A percentile compares a stretch with the other conserved stretches of the same genome.
These are phyloP conservation scores for Gnaphalium uliginosum DNA, from an alignment of 129 eudicot genomes.

Conservation along the genomic window DNA sequence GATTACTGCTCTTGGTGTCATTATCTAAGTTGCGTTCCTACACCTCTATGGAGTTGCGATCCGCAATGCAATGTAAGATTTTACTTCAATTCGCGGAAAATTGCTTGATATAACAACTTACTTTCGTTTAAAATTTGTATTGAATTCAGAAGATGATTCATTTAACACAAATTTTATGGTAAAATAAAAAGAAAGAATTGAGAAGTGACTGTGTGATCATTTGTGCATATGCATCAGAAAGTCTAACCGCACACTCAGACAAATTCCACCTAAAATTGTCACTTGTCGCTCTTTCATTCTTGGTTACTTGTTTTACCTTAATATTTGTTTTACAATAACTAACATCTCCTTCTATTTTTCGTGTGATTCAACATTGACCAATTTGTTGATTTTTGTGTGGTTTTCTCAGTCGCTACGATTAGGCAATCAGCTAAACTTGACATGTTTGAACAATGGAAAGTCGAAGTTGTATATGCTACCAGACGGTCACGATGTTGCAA, in stretches of 20 bases:
- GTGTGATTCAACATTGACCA: neutral
- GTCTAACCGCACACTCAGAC: too few relatives aligned
- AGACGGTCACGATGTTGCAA: conserved; percentile 7
- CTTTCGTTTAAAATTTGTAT: neutral
- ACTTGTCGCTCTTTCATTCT: too few relatives aligned
- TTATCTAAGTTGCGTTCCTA: conserved; percentile 72
- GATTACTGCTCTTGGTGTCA: conserved; percentile 78
- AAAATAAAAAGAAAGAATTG: too few relatives aligned
- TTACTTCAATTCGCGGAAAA: neutral
- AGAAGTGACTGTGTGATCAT: too few relatives aligned
- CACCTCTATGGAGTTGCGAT: conserved; percentile 65
- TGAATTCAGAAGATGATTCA: too few relatives aligned
- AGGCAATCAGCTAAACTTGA: conserved; percentile 31
- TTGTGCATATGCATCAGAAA: too few relatives aligned
- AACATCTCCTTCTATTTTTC: too few relatives aligned
- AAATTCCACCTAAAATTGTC: too few relatives aligned
- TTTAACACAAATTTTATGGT: too few relatives aligned
- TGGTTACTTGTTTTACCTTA: too few relatives aligned
- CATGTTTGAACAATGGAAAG: conserved; percentile 30
- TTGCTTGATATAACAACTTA: neutral
- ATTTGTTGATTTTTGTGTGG: neutral
- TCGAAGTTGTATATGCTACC: conserved; percentile 37
- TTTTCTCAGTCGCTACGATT: conserved; percentile 21
- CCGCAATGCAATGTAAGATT: conserved; percentile 50
- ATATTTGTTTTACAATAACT: too few relatives aligned